phyloP scores from a whole-genome alignment of 306 rosid species.

The Cucumis cinereus region DNA sequence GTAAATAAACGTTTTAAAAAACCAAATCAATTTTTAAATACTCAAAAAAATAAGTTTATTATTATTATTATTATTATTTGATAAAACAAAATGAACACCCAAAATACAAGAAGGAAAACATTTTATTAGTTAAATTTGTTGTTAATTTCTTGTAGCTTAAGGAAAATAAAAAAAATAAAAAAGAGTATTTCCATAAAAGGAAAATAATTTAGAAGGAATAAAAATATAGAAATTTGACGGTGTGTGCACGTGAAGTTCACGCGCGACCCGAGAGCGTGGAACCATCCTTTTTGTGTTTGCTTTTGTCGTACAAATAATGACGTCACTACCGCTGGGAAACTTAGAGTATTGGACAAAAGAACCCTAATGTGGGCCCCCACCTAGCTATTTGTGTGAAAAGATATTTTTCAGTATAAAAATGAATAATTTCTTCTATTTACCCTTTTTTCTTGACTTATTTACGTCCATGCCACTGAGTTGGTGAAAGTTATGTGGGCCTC shows the following conservation, averaged over 20 bases:
- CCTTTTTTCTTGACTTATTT: not conserved
- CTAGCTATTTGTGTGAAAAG: not conserved
- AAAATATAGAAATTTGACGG: too few species aligned
- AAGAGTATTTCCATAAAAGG: not conserved
- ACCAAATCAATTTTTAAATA: too few species aligned
- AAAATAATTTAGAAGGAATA: not conserved
- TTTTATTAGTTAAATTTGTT: not conserved
- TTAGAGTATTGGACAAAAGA: conserved; percentile 1
- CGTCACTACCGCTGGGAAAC: conserved; percentile 7
- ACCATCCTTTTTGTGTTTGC: not conserved
- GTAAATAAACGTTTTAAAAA: too few species aligned
- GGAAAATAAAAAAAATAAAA: not conserved
- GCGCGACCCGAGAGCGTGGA: conserved; percentile 43
- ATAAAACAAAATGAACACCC: too few species aligned
- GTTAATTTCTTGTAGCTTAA: not conserved
- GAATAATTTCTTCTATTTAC: not conserved
- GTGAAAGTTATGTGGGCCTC: too few species aligned
- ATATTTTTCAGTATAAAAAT: not conserved
- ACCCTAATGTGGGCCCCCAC: not conserved
- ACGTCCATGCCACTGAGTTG: not conserved
- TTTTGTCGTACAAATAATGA: conserved; percentile 15
- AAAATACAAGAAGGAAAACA: not conserved
- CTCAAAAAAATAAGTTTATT: too few species aligned
- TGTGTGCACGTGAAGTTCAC: conserved; percentile 45
- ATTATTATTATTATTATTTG: too few species aligned